Evolutionary conservation across 2,329 filamentous ascomycete species (phyloP).

Genomic region (Zymoseptoria brevis): DNA sequence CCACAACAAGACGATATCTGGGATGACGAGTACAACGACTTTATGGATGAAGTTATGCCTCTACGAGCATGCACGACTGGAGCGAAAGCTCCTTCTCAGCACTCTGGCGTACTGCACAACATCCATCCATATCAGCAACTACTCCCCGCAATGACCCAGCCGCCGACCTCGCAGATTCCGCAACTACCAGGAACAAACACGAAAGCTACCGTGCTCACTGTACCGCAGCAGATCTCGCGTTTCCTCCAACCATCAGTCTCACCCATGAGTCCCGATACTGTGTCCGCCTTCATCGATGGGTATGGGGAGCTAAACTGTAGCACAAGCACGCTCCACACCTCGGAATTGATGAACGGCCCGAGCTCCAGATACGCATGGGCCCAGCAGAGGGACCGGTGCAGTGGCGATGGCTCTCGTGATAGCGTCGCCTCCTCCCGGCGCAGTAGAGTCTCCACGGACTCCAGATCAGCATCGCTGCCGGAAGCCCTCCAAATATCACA

Average conservation of each 20-base stretch:
- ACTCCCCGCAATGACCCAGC: slow-evolving; percentile 6
- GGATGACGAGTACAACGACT: slow-evolving; percentile 89
- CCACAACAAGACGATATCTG: slow-evolving; percentile 73
- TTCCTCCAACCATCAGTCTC: slow-evolving; percentile 26
- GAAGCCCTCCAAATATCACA: slow-evolving; percentile 9
- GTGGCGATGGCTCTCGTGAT: slow-evolving; percentile 2
- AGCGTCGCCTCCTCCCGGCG: slow-evolving; percentile 20
- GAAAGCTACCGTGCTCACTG: slow-evolving; percentile 15
- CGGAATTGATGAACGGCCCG: not conserved
- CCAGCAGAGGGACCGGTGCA: not conserved
- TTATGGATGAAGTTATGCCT: slow-evolving; percentile 63
- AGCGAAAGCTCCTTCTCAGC: slow-evolving; percentile 47
- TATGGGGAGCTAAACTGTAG: slow-evolving; percentile 38
- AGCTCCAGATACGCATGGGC: not conserved
- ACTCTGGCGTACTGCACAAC: slow-evolving; percentile 44
- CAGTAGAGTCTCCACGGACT: slow-evolving; percentile 24
- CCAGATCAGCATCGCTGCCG: slow-evolving; percentile 23
- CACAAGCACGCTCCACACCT: slow-evolving; percentile 16
- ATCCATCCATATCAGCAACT: slow-evolving; percentile 2
- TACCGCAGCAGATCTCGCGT: slow-evolving; percentile 25
- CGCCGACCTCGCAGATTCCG: slow-evolving; percentile 13
- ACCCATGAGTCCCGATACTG: slow-evolving; percentile 42
- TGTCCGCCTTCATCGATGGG: slow-evolving; percentile 47
- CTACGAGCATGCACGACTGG: slow-evolving; percentile 40
- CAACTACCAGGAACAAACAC: slow-evolving; percentile 6